Evolutionary conservation across 1,139 yeast species (phyloP).

Genomic region (Saccharomyces hybrid): DNA sequence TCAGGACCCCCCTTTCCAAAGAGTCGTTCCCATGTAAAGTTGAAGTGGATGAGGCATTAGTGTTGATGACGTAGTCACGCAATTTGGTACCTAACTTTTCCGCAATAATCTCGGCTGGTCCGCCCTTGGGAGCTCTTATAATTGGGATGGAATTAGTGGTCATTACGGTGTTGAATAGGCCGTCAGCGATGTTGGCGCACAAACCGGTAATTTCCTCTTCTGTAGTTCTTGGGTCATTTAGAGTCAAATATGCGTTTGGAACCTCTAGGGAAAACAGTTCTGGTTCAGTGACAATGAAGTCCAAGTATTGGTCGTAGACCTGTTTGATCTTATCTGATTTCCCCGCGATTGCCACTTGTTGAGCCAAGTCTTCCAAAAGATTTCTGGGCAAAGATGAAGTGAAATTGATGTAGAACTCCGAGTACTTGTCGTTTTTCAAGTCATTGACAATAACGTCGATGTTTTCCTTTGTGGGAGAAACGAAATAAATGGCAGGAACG

Average conservation of each 20-base stretch:
- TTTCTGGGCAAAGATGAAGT: constrained; percentile 71
- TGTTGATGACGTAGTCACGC: constrained; percentile 74
- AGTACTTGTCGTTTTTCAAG: constrained; percentile 64
- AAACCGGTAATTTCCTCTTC: constrained; percentile 67
- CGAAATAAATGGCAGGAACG: constrained; percentile 88
- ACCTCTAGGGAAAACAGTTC: constrained; percentile 76
- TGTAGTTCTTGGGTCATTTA: constrained; percentile 61
- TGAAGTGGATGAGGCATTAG: constrained; percentile 35
- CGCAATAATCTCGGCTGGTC: constrained; percentile 93
- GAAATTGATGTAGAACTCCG: constrained; percentile 75
- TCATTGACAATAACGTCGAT: constrained; percentile 63
- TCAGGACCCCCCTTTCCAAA: constrained; percentile 63
- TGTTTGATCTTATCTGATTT: constrained; percentile 67
- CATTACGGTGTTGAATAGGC: constrained; percentile 69
- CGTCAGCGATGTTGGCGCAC: constrained; percentile 70
- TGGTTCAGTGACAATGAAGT: constrained; percentile 88
- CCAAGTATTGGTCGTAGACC: constrained; percentile 87
- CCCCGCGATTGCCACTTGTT: constrained; percentile 64
- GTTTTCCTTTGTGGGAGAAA: constrained; percentile 79
- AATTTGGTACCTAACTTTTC: constrained; percentile 73
- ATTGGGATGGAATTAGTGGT: constrained; percentile 79
- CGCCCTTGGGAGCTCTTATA: constrained; percentile 83
- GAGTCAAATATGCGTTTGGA: constrained; percentile 52
- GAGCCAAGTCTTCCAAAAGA: constrained; percentile 81
- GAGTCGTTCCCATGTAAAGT: constrained; percentile 26